Base-by-base conservation (phyloP, 2,329 filamentous ascomycete species). In the Acarospora socialis region DNA sequence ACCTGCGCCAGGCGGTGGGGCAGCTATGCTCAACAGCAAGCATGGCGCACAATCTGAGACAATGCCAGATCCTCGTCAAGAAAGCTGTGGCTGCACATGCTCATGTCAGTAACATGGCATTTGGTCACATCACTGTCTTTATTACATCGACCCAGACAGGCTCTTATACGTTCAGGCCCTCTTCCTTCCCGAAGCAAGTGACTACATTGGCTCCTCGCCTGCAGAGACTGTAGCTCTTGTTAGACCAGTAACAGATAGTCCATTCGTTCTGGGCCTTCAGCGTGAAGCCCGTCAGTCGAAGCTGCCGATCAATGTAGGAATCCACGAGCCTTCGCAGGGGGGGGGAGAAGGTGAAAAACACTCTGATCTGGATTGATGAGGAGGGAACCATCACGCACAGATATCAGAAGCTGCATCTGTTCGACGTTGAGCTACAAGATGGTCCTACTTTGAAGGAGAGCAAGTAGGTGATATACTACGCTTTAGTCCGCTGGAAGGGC, bases 351-450 rank as follows among this genome's bases (percentile, higher is more conserved):
- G 64, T 80, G 22, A 69, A 67, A 38, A 81, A 81, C 47, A 72
- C 68, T 0, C 57, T 74, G 17, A 60, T 80, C 27, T 81, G 74
- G 73, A 80, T 81, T 41, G 57, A 73, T 44, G 63, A 66, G 24
- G 46, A 59, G 0, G 77, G 77, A 1, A 48, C 62, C 4, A 72
- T 81, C 17, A 54, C 57, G 1, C 64, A 75, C 9, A 59, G 65
- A 13, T 94, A 94, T 57, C 79, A 92, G 53, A 95, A 95, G 54
- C 60, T 93, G 19, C 86, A 94, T 52, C 66, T 94, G 9, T 94
- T 95, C 56, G 83, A 94, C 52, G 68, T 74, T 36, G 65, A 66
- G 24, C 68, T 73, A 36, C 57, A 65, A 33, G 58, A 59, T 15
- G 71, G 70, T 0, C 72, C 73, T 0, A 53, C 61, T 0, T 51